Base-by-base conservation (phyloP, 257 asterid species). In the Scutellaria baicalensis region DNA sequence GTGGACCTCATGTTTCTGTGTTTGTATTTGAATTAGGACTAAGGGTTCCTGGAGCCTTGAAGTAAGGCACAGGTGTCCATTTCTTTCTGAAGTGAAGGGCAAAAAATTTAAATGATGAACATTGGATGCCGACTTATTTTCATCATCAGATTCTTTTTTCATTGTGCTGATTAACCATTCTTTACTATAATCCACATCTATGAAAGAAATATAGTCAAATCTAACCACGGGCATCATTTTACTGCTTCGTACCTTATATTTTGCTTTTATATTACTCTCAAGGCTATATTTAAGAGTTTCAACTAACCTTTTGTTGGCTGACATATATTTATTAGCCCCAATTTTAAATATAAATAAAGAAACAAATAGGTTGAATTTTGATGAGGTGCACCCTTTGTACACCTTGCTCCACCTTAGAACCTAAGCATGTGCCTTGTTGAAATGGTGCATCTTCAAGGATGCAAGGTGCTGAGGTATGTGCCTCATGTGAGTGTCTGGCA, bases 21-120 rank as follows among this genome's bases (percentile, higher is more conserved):
- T 59, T 44, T 74, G 62, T 39, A 31, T 59, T 35, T 62, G 43
- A 44, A n/a, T n/a, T n/a, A n/a, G n/a, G n/a, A n/a, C n/a, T n/a
- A n/a, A n/a, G n/a, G n/a, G n/a, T n/a, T n/a, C n/a, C n/a, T n/a
- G n/a, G n/a, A n/a, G n/a, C n/a, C n/a, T n/a, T n/a, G n/a, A n/a
- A n/a, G n/a, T n/a, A n/a, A n/a, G n/a, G n/a, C n/a, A n/a, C n/a
- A n/a, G n/a, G n/a, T n/a, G n/a, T n/a, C n/a, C n/a, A n/a, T n/a
- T n/a, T n/a, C n/a, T n/a, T n/a, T n/a, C n/a, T n/a, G n/a, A n/a
- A n/a, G n/a, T n/a, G n/a, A n/a, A n/a, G n/a, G n/a, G n/a, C n/a
- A n/a, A n/a, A n/a, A n/a, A n/a, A n/a, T n/a, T 55, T 31, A 55
- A 9, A 12, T 23, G 54, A 55, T 55, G 39, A 55, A 55, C n/a